Percentiles rank a stretch among this genome's conserved stretches.
Evolutionary conservation across 2,329 filamentous ascomycete genomes (phyloP).

Genomic region (Penicillium sp.): DNA sequence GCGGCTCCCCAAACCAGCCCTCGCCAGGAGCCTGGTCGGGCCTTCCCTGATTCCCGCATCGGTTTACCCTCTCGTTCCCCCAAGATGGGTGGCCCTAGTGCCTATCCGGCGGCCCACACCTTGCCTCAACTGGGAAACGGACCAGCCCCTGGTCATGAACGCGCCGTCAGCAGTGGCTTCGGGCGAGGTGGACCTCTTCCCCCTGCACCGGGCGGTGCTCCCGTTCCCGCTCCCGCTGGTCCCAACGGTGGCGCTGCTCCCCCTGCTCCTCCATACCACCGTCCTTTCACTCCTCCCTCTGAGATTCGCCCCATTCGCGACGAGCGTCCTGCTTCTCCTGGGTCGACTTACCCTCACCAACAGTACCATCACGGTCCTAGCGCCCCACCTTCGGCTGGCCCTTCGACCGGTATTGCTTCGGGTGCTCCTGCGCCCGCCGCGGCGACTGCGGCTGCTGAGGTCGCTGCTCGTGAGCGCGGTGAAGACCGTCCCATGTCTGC

Average conservation of each 20-base stretch:
- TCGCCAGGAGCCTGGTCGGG: conserved; percentile 64
- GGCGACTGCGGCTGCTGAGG: conserved; percentile 63
- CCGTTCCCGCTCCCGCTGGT: conserved; percentile 3
- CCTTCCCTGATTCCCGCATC: conserved; percentile 61
- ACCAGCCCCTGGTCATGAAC: conserved; percentile 41
- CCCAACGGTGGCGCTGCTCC: conserved; percentile 48
- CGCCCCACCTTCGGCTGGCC: conserved; percentile 36
- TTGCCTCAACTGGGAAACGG: conserved; percentile 49
- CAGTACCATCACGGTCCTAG: conserved; percentile 74
- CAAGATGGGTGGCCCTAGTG: conserved; percentile 52
- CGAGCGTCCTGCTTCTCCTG: conserved; percentile 83
- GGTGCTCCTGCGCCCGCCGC: conserved; percentile 64
- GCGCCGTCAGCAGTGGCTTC: conserved; percentile 31
- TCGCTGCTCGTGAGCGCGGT: conserved; percentile 55
- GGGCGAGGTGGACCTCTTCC: conserved; percentile 40
- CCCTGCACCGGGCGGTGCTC: conserved; percentile 45
- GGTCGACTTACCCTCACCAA: conserved; percentile 75
- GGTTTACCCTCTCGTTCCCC: conserved; percentile 54
- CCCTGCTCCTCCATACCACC: conserved; percentile 65
- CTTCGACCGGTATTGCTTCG: conserved; percentile 57
- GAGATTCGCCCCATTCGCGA: conserved; percentile 80
- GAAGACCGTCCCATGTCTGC: conserved; percentile 74
- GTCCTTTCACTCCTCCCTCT: conserved; percentile 70
- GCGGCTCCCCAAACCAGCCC: conserved; percentile 71
- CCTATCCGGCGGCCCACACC: conserved; percentile 48